Base-by-base conservation (phyloP, 768 basidiomycete species). In the Collybia nuda region DNA sequence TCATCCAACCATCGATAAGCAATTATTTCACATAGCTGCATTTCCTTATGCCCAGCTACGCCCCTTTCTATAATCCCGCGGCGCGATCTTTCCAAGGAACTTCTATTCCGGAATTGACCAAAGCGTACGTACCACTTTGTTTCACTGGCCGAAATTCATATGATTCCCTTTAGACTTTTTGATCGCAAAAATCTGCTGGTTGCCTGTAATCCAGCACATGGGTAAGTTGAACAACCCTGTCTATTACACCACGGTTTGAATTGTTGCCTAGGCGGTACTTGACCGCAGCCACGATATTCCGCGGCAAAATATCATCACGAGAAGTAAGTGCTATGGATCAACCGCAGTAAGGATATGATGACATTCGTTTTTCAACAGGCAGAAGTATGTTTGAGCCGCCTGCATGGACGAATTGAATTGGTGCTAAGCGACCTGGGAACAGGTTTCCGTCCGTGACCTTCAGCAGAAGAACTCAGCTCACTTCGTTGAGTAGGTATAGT, bases 41-140 rank as follows among this genome's bases (percentile, higher is more conserved):
- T 67, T 99, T 98, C 82, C 81, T 99, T 59, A 90, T 93, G 76
- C 92, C 93, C 43, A 94, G 92, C 56, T 97, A 93, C 65, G 93
- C 93, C 0, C 97, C 97, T 0, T 84, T 98, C 58, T 84, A 80
- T 55, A 81, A 92, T 56, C 76, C 82, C 2, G 82, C 81, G 48
- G 75, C 84, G 0, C 73, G 72, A 42, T 69, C 79, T 2, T 94
- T 80, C 70, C 76, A 86, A 56, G 75, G 76, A 21, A 67, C 77
- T 39, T 81, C 81, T 5, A 75, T 90, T 3, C 60, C 82, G 0
- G 91, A 94, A 55, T 63, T 95, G 48, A 92, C 89, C 0, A 75
- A 79, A 56, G 82, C 85, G 90, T 92, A 71, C 40, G 85, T 12
- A 14, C 12, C 15, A 11, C 17, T 6, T 15, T 43, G 23, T 35